Percentiles rank a stretch among this genome's conserved stretches.
Conservation (phyloP, 192 early-diverging fungal genomes). For the Funneliformis mosseae region DNA sequence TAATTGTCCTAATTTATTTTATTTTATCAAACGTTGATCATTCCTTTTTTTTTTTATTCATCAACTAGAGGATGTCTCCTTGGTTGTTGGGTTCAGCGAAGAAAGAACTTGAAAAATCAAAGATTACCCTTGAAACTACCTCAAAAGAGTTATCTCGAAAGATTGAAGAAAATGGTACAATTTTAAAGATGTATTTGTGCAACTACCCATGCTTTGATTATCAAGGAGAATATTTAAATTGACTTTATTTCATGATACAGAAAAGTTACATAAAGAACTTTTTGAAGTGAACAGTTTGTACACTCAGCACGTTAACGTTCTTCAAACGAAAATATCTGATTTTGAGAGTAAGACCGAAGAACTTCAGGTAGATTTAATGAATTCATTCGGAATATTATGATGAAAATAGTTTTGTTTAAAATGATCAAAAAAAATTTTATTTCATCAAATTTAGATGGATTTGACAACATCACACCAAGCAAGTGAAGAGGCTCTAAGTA, state of each 20-base stretch:
- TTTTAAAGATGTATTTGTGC: background rate
- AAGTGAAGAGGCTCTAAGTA: slow-evolving; percentile 46
- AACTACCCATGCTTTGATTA: background rate
- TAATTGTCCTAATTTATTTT: background rate
- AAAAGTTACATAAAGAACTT: slow-evolving; percentile 51
- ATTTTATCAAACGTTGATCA: background rate
- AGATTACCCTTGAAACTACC: slow-evolving; percentile 48
- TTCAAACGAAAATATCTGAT: slow-evolving; percentile 51
- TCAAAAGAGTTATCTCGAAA: slow-evolving; percentile 53
- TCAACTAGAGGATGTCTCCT: slow-evolving; percentile 37
- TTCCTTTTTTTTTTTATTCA: background rate
- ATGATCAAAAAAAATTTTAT: background rate
- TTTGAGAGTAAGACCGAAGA: slow-evolving; percentile 54
- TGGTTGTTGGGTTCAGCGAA: slow-evolving; percentile 50
- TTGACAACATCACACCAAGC: slow-evolving; percentile 44
- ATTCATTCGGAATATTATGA: background rate
- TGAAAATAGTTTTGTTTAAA: no score
- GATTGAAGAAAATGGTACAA: slow-evolving; percentile 63
- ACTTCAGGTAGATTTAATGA: slow-evolving; percentile 41
- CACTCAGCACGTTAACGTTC: slow-evolving; percentile 48
- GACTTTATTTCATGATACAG: background rate
- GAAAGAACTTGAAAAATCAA: slow-evolving; percentile 60
- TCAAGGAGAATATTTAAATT: background rate
- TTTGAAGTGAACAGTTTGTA: slow-evolving; percentile 56
- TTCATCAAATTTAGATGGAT: slow-evolving; percentile 37